Percentiles rank a stretch among this genome's conserved stretches.
phyloP scores from a whole-genome alignment of 257 asterid species.

The Handroanthus guayacan region DNA sequence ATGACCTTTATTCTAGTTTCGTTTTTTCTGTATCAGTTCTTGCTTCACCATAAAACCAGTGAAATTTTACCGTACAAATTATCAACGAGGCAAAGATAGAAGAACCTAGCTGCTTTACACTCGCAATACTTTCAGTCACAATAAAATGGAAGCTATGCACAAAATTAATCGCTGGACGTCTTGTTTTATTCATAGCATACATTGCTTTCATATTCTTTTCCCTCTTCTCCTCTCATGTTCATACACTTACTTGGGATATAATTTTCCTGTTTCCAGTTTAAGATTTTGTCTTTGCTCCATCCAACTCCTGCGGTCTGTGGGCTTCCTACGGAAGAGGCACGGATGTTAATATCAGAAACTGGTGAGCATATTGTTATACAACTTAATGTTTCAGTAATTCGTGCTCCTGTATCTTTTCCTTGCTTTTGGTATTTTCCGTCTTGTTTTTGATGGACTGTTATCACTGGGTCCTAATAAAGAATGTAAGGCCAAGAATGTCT shows the following conservation, averaged over 20 bases:
- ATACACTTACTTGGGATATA: constrained; percentile 10
- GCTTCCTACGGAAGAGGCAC: constrained; percentile 88
- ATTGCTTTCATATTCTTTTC: not conserved
- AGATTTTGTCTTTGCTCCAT: constrained; percentile 85
- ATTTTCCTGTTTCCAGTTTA: constrained; percentile 66
- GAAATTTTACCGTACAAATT: no score
- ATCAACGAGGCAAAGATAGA: no score
- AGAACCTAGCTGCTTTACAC: no score
- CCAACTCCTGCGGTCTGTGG: constrained; percentile 99
- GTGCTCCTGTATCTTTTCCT: not conserved
- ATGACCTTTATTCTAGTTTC: constrained; percentile 22
- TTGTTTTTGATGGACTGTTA: not conserved
- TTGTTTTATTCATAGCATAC: not conserved
- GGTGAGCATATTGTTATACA: constrained; percentile 49
- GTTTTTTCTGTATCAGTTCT: not conserved
- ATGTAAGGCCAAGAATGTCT: not conserved
- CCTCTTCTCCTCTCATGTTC: not conserved
- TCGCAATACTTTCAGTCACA: no score
- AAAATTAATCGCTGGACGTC: not conserved
- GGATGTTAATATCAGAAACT: constrained; percentile 72
- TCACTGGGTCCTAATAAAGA: not conserved
- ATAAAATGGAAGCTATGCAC: no score
- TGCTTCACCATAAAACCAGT: no score
- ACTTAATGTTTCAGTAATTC: not conserved
- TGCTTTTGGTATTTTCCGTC: constrained; percentile 2